Evolutionary conservation across 169 alveolate species (phyloP).

Genomic region (Eimeria acervulina): DNA sequence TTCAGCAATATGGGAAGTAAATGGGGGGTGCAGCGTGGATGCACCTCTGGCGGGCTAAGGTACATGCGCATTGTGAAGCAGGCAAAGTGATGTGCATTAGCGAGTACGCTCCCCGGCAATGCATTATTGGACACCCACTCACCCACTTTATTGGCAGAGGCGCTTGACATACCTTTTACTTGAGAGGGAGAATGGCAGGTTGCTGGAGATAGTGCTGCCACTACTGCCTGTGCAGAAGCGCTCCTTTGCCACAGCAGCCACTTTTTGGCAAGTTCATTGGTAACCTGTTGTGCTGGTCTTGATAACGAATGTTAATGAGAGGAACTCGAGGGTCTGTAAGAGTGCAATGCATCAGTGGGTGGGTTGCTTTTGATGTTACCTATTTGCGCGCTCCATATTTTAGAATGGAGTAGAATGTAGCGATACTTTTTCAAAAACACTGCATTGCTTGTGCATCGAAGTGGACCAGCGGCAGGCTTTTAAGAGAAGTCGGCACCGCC

Average conservation of each 20-base stretch:
- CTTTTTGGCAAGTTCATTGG: not conserved
- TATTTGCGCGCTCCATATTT: not conserved
- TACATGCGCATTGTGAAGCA: too few relatives aligned
- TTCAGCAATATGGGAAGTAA: not conserved
- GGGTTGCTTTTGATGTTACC: not conserved
- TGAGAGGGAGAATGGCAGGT: not conserved
- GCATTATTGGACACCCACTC: not conserved
- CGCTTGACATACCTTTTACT: not conserved
- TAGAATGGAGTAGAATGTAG: too few relatives aligned
- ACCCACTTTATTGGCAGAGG: not conserved
- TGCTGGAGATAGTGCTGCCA: not conserved
- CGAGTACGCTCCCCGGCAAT: not conserved
- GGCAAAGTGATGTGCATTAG: not conserved
- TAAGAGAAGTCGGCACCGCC: not conserved
- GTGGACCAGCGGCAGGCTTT: not conserved
- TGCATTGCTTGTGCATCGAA: not conserved
- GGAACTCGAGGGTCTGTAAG: not conserved
- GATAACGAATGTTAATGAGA: not conserved
- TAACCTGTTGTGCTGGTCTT: not conserved
- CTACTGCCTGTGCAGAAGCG: not conserved
- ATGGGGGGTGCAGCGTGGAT: not conserved
- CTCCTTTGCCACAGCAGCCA: not conserved
- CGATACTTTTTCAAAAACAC: not conserved
- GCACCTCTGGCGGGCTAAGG: too few relatives aligned
- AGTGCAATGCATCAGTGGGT: not conserved